Base-by-base conservation (phyloP, 805 yeast species). In the Vanderwaltozyma verrucispora region DNA sequence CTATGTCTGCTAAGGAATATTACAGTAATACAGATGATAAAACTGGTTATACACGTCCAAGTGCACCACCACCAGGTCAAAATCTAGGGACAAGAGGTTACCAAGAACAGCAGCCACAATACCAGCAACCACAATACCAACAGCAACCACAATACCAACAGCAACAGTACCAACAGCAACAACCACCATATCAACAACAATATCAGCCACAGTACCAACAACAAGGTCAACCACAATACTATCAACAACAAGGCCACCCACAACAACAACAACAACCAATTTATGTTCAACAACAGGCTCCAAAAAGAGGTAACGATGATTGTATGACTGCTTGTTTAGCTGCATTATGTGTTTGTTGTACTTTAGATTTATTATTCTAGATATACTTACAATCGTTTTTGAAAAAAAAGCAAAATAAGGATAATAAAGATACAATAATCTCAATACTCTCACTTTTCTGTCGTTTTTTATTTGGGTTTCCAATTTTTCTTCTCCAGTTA, bases 271-370 rank as follows among this genome's bases (percentile, higher is more conserved):
- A 61, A 37, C 75, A 71, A 46, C 75, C 76, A 0, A 63, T 71
- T 10, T 71, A 71, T 36, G 75, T 71, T 17, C 77, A 72, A 46
- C 76, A 69, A 46, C 69, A 56, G 35, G 69, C 67, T 7, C 65
- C 56, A 25, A 46, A 47, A 24, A 50, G 51, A 17, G 63, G 61
- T 33, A 62, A 61, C 37, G 53, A 55, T 10, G 70, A 60, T 42
- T 73, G 77, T 56, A 57, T 71, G 47, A 57, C 69, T 48, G 77
- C 71, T 11, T 72, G 77, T 60, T 51, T 73, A 32, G 76, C 72
- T 17, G 75, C 72, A 18, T 39, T 72, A 53, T 73, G 78, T 67
- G 44, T 72, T 41, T 73, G 79, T 51, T 72, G 74, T 52, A 68
- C 77, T 19, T 47, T 73, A 41, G 77, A 72, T 48, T 67, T 73